phyloP scores from a whole-genome alignment of 2,329 filamentous ascomycete species.

The Colletotrichum trifolii region DNA sequence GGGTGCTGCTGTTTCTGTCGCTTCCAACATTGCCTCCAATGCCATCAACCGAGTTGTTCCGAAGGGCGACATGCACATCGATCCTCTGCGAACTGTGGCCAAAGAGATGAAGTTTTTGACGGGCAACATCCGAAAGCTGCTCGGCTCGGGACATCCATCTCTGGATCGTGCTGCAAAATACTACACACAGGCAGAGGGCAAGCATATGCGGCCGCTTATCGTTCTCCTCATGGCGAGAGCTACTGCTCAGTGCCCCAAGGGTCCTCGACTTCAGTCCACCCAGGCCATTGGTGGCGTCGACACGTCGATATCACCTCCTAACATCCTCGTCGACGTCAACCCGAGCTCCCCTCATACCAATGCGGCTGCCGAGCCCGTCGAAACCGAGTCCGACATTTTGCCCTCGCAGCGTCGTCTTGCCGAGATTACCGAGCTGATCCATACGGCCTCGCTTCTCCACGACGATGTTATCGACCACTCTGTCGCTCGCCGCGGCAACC shows the following conservation, averaged over 20 bases:
- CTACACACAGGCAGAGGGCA: slow-evolving; percentile 96
- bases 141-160: slow-evolving; percentile 93
- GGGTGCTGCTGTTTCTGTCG: slow-evolving; percentile 78
- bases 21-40: slow-evolving; percentile 77
- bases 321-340: slow-evolving; percentile 82
- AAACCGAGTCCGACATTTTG: slow-evolving; percentile 74
- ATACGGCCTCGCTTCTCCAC: slow-evolving; percentile 94
- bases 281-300: slow-evolving; percentile 62
- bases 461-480: slow-evolving; percentile 99
- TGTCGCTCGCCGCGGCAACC: slow-evolving; percentile 81
- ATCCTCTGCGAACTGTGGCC: slow-evolving; percentile 89
- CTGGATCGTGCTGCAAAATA: slow-evolving; percentile 97
- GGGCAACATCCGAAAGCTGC: slow-evolving; percentile 90
- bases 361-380: slow-evolving; percentile 53
- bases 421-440: slow-evolving; percentile 97
- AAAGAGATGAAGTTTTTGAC: slow-evolving; percentile 98
- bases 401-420: slow-evolving; percentile 93
- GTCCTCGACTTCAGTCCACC: slow-evolving; percentile 49
- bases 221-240: slow-evolving; percentile 97
- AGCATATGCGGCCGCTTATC: slow-evolving; percentile 93
- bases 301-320: slow-evolving; percentile 63
- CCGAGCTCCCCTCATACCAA: slow-evolving; percentile 67
- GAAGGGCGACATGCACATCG: slow-evolving; percentile 77
- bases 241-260: slow-evolving; percentile 80
- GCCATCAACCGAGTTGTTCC: slow-evolving; percentile 68